Evolutionary conservation across 495 filamentous ascomycete species (phyloP).

Genomic region (Talaromyces adpressus): DNA sequence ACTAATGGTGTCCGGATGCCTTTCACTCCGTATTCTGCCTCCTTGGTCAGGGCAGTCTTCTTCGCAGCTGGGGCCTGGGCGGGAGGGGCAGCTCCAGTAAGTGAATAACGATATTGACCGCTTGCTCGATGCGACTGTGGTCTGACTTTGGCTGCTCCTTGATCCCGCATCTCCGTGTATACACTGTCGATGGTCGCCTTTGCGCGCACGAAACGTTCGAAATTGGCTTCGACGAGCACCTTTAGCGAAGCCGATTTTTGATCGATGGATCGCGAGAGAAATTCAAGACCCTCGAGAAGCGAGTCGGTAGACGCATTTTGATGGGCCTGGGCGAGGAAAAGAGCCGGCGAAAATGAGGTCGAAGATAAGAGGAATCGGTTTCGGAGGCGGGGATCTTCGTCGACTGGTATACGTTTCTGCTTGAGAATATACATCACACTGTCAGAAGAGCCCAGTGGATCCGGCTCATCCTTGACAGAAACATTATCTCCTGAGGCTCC

Average conservation of each 20-base stretch:
- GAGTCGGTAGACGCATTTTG: constrained; percentile 71
- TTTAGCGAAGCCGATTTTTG: constrained; percentile 95
- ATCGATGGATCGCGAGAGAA: constrained; percentile 83
- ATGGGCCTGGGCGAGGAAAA: constrained; percentile 90
- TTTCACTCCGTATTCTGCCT: constrained; percentile 89
- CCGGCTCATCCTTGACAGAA: constrained; percentile 82
- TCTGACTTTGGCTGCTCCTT: constrained; percentile 51
- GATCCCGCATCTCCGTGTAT: constrained; percentile 94
- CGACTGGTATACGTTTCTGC: constrained; percentile 68
- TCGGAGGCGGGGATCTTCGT: constrained; percentile 73
- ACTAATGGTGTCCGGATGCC: constrained; percentile 82
- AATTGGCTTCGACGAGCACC: constrained; percentile 92
- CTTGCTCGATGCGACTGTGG: constrained; percentile 53
- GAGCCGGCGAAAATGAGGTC: constrained; percentile 85
- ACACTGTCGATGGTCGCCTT: constrained; percentile 98
- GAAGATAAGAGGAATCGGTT: constrained; percentile 93
- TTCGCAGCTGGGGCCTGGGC: constrained; percentile 29
- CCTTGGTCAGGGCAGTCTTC: constrained; percentile 87
- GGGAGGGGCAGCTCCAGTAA: constrained; percentile 35
- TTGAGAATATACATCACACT: constrained; percentile 80
- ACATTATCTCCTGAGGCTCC: constrained; percentile 54
- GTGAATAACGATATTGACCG: constrained; percentile 52
- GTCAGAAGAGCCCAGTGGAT: constrained; percentile 73
- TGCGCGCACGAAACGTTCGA: constrained; percentile 92
- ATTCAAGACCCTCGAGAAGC: constrained; percentile 71